These are phyloP conservation scores for Skeletonema grethae DNA, from an alignment of 108 stramenopile genomes.

Conservation along the genomic window DNA sequence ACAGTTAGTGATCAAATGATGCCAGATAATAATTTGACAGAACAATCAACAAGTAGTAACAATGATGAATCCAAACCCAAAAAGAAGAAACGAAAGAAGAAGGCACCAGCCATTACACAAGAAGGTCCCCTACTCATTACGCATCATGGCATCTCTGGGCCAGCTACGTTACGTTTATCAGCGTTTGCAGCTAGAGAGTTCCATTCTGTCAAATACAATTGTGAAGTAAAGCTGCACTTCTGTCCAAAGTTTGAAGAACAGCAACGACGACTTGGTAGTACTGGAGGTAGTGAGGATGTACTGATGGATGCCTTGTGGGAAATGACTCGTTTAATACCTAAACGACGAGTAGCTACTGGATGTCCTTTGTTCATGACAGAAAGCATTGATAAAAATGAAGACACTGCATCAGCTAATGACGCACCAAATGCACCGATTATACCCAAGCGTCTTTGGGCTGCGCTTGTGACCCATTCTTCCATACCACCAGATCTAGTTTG, in stretches of 20 bases:
- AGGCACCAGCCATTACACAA: conserved; percentile 33
- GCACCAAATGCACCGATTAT: conserved; percentile 50
- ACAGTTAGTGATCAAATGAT: conserved; percentile 35
- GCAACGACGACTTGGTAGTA: conserved; percentile 10
- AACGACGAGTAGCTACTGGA: conserved; percentile 59
- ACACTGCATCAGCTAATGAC: conserved; percentile 31
- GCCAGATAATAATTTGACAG: conserved; percentile 1
- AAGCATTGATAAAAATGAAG: conserved; percentile 36
- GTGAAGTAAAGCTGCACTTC: conserved; percentile 64
- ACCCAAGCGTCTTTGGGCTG: conserved; percentile 78
- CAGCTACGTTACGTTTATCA: conserved; percentile 88
- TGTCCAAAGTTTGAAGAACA: conserved; percentile 49
- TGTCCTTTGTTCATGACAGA: conserved; percentile 73
- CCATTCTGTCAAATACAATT: conserved; percentile 64
- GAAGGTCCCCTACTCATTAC: conserved; percentile 93
- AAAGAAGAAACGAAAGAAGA: conserved; percentile 49
- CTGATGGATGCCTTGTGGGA: conserved; percentile 46
- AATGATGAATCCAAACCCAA: conserved; percentile 9
- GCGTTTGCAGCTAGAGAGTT: conserved; percentile 92
- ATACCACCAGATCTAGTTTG: conserved; percentile 54
- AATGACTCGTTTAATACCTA: conserved; percentile 43
- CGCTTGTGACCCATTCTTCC: conserved; percentile 59
- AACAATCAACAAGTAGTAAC: neutral
- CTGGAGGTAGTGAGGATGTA: conserved; percentile 18
- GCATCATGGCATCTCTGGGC: conserved; percentile 92